phyloP scores from a whole-genome alignment of 148 eudicot species.

The Vaccinium vitisidaea region DNA sequence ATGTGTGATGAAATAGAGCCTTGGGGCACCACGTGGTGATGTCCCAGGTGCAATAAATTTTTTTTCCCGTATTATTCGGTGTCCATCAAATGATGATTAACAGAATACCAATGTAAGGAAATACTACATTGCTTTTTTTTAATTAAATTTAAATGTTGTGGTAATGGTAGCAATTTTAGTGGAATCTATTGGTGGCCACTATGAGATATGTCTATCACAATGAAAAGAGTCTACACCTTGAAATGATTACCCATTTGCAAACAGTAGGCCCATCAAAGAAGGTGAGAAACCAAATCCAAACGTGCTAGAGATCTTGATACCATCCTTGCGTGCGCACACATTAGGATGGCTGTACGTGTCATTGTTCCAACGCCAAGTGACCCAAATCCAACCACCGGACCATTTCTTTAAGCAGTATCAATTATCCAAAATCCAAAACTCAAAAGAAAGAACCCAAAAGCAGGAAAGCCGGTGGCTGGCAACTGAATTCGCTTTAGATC shows the following conservation, averaged over 20 bases:
- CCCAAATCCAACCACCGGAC: background rate
- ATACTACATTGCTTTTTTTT: too few relatives aligned
- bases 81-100: too few relatives aligned
- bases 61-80: too few relatives aligned
- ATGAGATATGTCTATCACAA: background rate
- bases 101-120: too few relatives aligned
- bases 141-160: too few relatives aligned
- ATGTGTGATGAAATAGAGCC: too few relatives aligned
- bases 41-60: too few relatives aligned
- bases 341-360: background rate
- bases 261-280: too few relatives aligned
- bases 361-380: background rate
- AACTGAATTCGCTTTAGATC: background rate
- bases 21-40: too few relatives aligned
- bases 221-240: background rate
- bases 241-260: slow-evolving; percentile 1
- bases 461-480: background rate
- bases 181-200: background rate
- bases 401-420: background rate
- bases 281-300: background rate
- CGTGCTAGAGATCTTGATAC: background rate
- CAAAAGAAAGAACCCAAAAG: background rate
- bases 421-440: background rate
- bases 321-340: background rate
- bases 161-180: too few relatives aligned